Evolutionary conservation across 768 basidiomycete species (phyloP), one percentile per base, ranked within the genome.

Genomic region (Boletus pseudopeckii): DNA sequence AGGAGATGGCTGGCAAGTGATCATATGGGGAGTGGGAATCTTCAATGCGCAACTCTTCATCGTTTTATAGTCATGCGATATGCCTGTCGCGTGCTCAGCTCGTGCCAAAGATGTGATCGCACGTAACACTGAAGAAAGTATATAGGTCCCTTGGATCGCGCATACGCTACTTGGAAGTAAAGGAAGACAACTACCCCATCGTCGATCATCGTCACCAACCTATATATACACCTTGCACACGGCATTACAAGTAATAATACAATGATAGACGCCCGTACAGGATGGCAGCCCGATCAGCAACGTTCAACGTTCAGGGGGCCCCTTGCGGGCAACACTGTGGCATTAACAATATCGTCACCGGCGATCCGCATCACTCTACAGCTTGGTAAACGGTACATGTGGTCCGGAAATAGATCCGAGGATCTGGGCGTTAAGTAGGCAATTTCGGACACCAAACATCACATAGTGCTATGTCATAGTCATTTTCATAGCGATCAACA

Each of bases 221-320:
- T 10, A 41, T 48, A 46, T 32, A 43, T 24, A 22, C 22, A 44
- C 3, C n/a, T 20, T 26, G 5, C 18, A 18, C 30, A 10, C 11
- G 39, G 20, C 24, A 22, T 20, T 14, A 17, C 40, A 22, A 15
- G 28, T 28, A 28, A 28, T 20, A 18, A 36, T 22, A n/a, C 15
- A 26, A 34, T 11, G 6, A 33, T 54, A 54, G 55, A 34, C 60
- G 64, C 64, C 7, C n/a, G 60, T 67, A 65, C 64, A 65, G 64
- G 60, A 62, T 65, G 64, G 64, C 32, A 57, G 7, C 17, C 28
- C 17, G 30, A 32, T 32, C n/a, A 26, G 48, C 30, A 49, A 24
- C 11, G 37, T 44, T 45, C 44, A 47, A n/a, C n/a, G n/a, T n/a
- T n/a, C n/a, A n/a, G n/a, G 47, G 52, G 52, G 20, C 28, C 32